phyloP scores from a whole-genome alignment of 768 basidiomycete genomes.

The Podaxis pistillaris region DNA sequence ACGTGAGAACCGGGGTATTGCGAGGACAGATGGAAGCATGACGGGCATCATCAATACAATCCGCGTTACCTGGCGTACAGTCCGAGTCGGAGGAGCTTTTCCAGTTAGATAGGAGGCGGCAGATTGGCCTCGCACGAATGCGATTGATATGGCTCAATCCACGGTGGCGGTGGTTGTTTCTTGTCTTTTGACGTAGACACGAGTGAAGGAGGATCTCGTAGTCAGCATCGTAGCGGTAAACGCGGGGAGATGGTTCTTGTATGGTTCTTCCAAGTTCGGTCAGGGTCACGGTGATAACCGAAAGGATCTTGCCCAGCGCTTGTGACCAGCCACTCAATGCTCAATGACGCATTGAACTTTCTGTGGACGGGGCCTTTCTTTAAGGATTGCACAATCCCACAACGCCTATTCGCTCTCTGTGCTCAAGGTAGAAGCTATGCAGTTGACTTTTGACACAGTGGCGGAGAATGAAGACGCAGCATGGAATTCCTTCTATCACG shows the following conservation, averaged over 20 bases:
- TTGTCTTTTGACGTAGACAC: neutral
- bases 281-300: neutral
- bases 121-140: neutral
- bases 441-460: too few relatives aligned
- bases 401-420: too few relatives aligned
- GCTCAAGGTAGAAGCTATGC: too few relatives aligned
- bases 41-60: neutral
- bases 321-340: neutral
- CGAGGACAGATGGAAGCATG: slow-evolving; percentile 10
- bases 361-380: neutral
- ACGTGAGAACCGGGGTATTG: slow-evolving; percentile 8
- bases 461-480: too few relatives aligned
- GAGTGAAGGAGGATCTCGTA: neutral
- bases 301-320: neutral
- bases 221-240: neutral
- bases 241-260: neutral
- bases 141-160: neutral
- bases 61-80: slow-evolving; percentile 12
- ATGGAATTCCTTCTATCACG: neutral
- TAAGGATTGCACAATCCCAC: too few relatives aligned
- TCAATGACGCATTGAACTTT: neutral
- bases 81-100: slow-evolving; percentile 13
- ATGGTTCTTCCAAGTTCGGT: neutral
- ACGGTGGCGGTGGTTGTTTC: neutral
- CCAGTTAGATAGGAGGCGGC: neutral